Evolutionary conservation across 163 green algal species (phyloP).

Genomic region (Volvox carteri): DNA sequence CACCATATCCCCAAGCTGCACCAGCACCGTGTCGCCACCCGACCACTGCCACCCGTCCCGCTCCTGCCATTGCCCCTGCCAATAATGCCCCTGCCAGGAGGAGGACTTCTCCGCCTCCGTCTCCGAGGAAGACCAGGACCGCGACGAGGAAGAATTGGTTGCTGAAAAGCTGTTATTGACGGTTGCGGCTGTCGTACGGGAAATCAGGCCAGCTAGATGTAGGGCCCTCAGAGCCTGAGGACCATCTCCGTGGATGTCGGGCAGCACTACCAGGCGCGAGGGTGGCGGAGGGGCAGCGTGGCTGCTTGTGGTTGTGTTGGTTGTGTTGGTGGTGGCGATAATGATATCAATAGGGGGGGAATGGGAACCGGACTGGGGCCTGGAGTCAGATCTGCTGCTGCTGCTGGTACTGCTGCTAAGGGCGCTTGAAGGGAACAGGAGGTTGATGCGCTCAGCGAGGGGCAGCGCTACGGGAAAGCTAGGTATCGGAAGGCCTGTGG

Average conservation of each 20-base stretch:
- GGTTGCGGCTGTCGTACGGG: neutral
- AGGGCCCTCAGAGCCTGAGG: constrained; percentile 76
- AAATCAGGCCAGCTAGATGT: constrained; percentile 77
- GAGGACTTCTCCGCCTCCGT: neutral
- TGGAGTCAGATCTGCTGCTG: neutral
- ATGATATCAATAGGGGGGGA: no score
- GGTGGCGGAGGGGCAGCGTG: neutral
- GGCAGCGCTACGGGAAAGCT: neutral
- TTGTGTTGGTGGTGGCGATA: neutral
- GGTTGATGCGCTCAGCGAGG: neutral
- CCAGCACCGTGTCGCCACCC: constrained; percentile 75
- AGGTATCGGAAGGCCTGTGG: neutral
- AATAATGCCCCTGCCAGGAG: no score
- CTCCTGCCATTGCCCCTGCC: neutral
- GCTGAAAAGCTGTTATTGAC: no score
- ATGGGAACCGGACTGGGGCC: no score
- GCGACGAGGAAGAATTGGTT: no score
- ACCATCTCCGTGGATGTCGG: constrained; percentile 85
- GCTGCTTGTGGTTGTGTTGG: neutral
- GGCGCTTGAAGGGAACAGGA: constrained; percentile 1
- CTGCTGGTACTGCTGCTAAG: neutral
- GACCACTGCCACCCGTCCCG: constrained; percentile 31
- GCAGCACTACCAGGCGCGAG: constrained; percentile 36
- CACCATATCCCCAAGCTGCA: constrained; percentile 84
- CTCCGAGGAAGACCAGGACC: no score